These are phyloP conservation scores for Colletotrichum trifolii DNA, from an alignment of 2,329 filamentous ascomycete genomes.

Conservation along the genomic window DNA sequence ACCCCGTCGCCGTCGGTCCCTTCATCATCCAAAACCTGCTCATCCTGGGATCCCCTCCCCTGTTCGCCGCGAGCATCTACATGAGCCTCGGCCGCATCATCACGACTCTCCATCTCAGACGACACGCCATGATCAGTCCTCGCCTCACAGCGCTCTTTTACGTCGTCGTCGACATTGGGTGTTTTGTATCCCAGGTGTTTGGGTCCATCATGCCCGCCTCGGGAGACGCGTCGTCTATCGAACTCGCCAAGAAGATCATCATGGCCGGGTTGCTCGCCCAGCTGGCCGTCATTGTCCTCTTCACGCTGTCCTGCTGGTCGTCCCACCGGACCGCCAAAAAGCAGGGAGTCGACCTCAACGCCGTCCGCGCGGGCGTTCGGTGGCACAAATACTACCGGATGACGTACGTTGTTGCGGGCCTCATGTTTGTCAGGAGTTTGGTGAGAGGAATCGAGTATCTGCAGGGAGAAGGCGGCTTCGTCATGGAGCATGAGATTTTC, in stretches of 20 bases:
- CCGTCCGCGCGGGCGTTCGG: slow-evolving; percentile 17
- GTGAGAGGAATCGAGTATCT: slow-evolving; percentile 39
- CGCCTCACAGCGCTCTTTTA: slow-evolving; percentile 57
- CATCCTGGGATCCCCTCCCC: slow-evolving; percentile 50
- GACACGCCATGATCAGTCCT: slow-evolving; percentile 49
- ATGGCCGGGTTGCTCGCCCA: slow-evolving; percentile 58
- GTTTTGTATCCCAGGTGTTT: slow-evolving; percentile 54
- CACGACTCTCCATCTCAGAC: slow-evolving; percentile 46
- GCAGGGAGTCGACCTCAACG: not conserved
- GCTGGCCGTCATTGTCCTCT: slow-evolving; percentile 61
- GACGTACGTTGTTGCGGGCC: slow-evolving; percentile 33
- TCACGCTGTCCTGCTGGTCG: slow-evolving; percentile 41
- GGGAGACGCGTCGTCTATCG: slow-evolving; percentile 32
- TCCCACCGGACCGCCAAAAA: slow-evolving; percentile 9
- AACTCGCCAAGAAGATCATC: slow-evolving; percentile 38
- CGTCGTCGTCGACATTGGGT: slow-evolving; percentile 58
- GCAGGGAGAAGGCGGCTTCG: slow-evolving; percentile 43
- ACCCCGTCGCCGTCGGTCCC: slow-evolving; percentile 32
- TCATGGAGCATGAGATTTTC: slow-evolving; percentile 53
- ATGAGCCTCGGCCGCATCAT: slow-evolving; percentile 52
- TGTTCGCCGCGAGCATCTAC: slow-evolving; percentile 55
- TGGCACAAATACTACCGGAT: slow-evolving; percentile 37
- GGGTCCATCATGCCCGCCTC: slow-evolving; percentile 45
- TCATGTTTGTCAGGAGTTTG: slow-evolving; percentile 38
- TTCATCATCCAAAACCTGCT: slow-evolving; percentile 52